Evolutionary conservation across 805 yeast genomes (phyloP), one percentile per base, ranked within the genome.

Genomic region (Zygosaccharomyces kombuchaensis): DNA sequence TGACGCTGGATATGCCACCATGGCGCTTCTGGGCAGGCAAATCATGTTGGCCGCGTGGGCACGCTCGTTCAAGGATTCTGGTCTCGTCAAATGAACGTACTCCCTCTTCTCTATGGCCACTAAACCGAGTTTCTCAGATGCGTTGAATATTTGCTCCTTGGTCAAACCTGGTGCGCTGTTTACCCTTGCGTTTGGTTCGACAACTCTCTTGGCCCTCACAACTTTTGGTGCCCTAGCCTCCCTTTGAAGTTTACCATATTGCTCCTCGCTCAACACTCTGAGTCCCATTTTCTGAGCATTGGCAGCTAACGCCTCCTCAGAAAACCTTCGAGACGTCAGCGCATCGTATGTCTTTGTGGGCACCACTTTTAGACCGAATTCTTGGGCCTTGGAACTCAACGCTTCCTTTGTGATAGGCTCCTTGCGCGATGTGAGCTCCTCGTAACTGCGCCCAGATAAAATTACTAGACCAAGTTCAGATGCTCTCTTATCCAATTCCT

Each of bases 1-100:
- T 7, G 77, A 74, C 30, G 75, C 75, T 1, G 84, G 79, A 0
- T 89, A 82, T 1, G 86, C 80, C 49, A 84, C 69, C 53, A 76
- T 82, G 2, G 81, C 70, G n/a, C 72, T 60, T 41, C 71, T 72
- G 1, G 91, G 86, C 34, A 85, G 70, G 41, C 79, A 71, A 53
- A 83, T 57, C 40, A 75, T 55, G 2, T 81, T 82, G 41, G 68
- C 59, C 10, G 66, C 57, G 41, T 65, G 70, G 4, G 83, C 84
- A 6, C 64, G 64, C 0, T 53, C 58, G 6, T 60, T 55, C 9
- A 82, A 47, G 19, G 63, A 59, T 37, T 50, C 59, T 13, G 45
- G 49, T 9, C 58, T 40, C 5, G 30, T n/a, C 21, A 40, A 21
- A 14, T 40, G 36, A 22, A 42, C 38, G 32, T 44, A 46, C 21